Percentiles rank a stretch among this genome's conserved stretches.
These are phyloP conservation scores for Triticum timopheevii DNA, from an alignment of 176 grass and related monocot species.

Conservation along the genomic window DNA sequence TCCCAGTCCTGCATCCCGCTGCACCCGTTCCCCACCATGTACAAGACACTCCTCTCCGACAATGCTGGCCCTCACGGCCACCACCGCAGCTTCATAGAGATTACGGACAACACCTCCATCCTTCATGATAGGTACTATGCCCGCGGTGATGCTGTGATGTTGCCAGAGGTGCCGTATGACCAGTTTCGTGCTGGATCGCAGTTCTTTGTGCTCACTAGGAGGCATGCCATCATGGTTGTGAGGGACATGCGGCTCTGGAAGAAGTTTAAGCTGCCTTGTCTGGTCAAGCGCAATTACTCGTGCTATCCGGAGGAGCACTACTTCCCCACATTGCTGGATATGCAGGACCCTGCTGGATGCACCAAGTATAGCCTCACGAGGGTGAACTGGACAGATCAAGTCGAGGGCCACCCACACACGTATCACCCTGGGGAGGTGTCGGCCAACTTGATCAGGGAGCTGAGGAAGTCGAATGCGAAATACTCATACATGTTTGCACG, in stretches of 20 bases:
- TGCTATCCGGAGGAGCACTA: constrained; percentile 97
- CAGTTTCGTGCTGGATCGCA: constrained; percentile 80
- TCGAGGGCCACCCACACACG: constrained; percentile 77
- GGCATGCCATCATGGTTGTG: constrained; percentile 82
- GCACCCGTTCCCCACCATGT: constrained; percentile 70
- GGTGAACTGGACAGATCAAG: constrained; percentile 93
- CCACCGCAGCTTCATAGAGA: constrained; percentile 95
- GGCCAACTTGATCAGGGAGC: constrained; percentile 47
- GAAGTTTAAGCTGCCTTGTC: constrained; percentile 87
- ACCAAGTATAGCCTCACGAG: constrained; percentile 75
- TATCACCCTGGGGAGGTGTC: constrained; percentile 61
- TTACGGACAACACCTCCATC: constrained; percentile 55
- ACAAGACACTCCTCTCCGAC: constrained; percentile 54
- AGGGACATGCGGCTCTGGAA: constrained; percentile 92
- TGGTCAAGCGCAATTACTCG: constrained; percentile 53
- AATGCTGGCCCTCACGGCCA: constrained; percentile 45
- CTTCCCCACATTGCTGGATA: constrained; percentile 90
- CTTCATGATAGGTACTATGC: constrained; percentile 84
- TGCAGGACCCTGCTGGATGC: constrained; percentile 86
- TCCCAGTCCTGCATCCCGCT: constrained; percentile 91
- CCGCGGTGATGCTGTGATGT: constrained; percentile 70
- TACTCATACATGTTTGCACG: constrained; percentile 84
- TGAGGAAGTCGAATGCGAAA: constrained; percentile 71
- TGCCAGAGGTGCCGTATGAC: constrained; percentile 78
- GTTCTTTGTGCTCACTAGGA: constrained; percentile 81